A percentile compares a stretch with the other conserved stretches of the same genome.
Conservation (phyloP, 371 early-diverging fungal genomes). For the Haplosporangium sp. region DNA sequence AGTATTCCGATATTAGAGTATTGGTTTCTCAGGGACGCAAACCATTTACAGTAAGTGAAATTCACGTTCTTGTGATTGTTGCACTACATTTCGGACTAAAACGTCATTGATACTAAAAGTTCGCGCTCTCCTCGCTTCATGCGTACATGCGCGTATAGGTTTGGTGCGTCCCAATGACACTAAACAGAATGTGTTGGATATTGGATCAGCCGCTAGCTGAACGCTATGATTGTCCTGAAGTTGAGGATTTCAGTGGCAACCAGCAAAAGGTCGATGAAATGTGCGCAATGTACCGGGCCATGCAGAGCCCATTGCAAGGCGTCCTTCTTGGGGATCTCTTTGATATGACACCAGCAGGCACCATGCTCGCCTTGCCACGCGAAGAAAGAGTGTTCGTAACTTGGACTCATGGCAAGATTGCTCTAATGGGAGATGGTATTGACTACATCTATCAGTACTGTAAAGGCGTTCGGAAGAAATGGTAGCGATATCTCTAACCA, state of each 20-base stretch:
- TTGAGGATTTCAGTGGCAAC: slow-evolving; percentile 30
- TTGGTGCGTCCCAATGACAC: slow-evolving; percentile 47
- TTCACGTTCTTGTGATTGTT: background rate
- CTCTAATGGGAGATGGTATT: slow-evolving; percentile 50
- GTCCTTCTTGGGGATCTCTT: slow-evolving; percentile 21
- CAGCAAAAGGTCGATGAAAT: slow-evolving; percentile 8
- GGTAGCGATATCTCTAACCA: background rate
- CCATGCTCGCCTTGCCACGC: slow-evolving; percentile 24
- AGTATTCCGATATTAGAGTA: slow-evolving; percentile 22
- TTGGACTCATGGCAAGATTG: slow-evolving; percentile 37
- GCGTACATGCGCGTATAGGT: slow-evolving; percentile 7
- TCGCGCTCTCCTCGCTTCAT: background rate
- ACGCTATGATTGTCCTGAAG: slow-evolving; percentile 28
- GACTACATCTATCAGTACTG: too few species aligned
- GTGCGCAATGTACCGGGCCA: slow-evolving; percentile 17
- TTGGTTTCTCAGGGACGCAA: slow-evolving; percentile 21
- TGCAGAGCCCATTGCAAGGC: slow-evolving; percentile 13
- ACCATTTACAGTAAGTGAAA: slow-evolving; percentile 29
- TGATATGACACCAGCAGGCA: slow-evolving; percentile 27
- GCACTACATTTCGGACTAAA: background rate
- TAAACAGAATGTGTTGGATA: slow-evolving; percentile 41
- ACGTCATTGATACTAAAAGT: background rate
- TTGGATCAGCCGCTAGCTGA: slow-evolving; percentile 23
- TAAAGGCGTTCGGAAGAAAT: background rate
- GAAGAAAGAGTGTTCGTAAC: slow-evolving; percentile 32